Conservation (phyloP, 2,329 filamentous ascomycete species). For the Ophiocordyceps sinensis region DNA sequence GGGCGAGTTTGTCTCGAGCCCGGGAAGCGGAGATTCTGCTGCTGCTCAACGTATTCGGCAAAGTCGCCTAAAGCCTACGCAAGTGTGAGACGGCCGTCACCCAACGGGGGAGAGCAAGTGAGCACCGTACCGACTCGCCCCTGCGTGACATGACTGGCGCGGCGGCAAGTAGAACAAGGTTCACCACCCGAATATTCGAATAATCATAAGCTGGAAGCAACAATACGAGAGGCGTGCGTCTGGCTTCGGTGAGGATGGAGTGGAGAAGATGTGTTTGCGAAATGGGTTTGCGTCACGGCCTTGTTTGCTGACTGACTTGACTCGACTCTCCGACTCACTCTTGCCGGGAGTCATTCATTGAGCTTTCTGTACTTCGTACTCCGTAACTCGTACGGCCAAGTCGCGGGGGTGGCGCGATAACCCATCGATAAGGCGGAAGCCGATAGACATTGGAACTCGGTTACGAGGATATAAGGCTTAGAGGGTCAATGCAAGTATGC, state of each 20-base stretch:
- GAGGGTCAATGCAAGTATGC: too few species aligned
- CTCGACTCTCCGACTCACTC: too few species aligned
- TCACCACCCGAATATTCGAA: conserved; percentile 8
- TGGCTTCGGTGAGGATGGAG: not conserved
- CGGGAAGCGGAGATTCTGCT: conserved; percentile 62
- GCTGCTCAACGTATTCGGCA: conserved; percentile 91
- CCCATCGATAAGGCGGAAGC: too few species aligned
- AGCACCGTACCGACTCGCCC: conserved; percentile 59
- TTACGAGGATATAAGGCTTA: too few species aligned
- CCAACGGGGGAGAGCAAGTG: not conserved
- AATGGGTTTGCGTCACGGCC: too few species aligned
- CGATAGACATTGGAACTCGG: too few species aligned
- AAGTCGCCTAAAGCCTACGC: conserved; percentile 73
- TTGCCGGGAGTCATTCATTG: too few species aligned
- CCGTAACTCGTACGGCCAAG: too few species aligned
- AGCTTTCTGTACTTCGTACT: too few species aligned
- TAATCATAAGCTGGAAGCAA: conserved; percentile 10
- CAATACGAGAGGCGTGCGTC: not conserved
- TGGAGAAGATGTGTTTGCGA: too few species aligned
- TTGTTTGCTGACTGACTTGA: too few species aligned
- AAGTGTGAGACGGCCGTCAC: conserved; percentile 1
- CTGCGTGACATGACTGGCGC: conserved; percentile 47
- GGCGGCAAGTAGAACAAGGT: conserved; percentile 4
- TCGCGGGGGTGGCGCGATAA: too few species aligned
- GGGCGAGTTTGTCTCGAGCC: conserved; percentile 13